Evolutionary conservation across 192 early-diverging fungal genomes (phyloP).

Genomic region (Thoreauomyces humboldtii): DNA sequence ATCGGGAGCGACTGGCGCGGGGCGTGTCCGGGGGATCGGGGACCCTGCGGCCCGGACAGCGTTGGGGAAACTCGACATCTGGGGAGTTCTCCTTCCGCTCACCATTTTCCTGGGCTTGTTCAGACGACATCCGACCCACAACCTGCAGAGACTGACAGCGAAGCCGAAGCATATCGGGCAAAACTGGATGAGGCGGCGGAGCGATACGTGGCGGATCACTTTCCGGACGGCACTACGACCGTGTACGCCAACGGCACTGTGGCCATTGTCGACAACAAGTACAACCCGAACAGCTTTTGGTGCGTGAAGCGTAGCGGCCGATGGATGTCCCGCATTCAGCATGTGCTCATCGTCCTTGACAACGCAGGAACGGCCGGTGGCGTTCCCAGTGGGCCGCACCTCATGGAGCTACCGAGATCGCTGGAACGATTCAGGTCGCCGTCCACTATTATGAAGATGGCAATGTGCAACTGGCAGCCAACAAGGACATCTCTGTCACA

Average conservation of each 20-base stretch:
- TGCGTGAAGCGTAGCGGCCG: slow-evolving; percentile 28
- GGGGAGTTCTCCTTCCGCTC: too few species aligned
- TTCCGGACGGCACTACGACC: slow-evolving; percentile 66
- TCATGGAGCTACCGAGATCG: slow-evolving; percentile 55
- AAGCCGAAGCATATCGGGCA: slow-evolving; percentile 38
- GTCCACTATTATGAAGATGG: slow-evolving; percentile 99
- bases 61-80: too few species aligned
- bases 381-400: slow-evolving; percentile 76
- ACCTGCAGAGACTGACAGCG: slow-evolving; percentile 28
- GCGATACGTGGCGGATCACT: slow-evolving; percentile 75
- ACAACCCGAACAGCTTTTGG: slow-evolving; percentile 93
- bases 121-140: slow-evolving; percentile 53
- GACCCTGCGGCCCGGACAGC: too few species aligned
- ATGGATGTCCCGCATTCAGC: not conserved
- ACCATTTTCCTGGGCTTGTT: not conserved
- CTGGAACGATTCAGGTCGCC: slow-evolving; percentile 70
- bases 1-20: slow-evolving; percentile 2
- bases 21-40: too few species aligned
- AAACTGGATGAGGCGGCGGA: slow-evolving; percentile 63
- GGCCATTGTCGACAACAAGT: slow-evolving; percentile 85
- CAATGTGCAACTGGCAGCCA: slow-evolving; percentile 90
- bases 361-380: slow-evolving; percentile 86
- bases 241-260: slow-evolving; percentile 63
- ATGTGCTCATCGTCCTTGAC: not conserved
- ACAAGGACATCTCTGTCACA: slow-evolving; percentile 57